Evolutionary conservation across 352 stramenopile genomes (phyloP).

Genomic region (Phytopythium vexans): DNA sequence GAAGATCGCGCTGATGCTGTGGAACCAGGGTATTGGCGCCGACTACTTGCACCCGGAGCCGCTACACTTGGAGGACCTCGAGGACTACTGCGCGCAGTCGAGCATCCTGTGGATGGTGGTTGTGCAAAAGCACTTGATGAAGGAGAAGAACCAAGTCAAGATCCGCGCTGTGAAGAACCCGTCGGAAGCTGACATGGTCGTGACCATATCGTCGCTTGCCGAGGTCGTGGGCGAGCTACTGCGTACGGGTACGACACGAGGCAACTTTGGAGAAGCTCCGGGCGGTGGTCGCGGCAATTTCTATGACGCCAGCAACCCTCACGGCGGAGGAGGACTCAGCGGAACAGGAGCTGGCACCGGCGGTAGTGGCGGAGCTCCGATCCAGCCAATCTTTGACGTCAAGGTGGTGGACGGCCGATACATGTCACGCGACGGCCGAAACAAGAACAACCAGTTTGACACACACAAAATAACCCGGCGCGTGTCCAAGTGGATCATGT

Average conservation of each 20-base stretch:
- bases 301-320: conserved; percentile 17
- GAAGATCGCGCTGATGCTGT: conserved; percentile 77
- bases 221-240: conserved; percentile 64
- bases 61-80: conserved; percentile 75
- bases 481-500: conserved; percentile 86
- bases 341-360: conserved; percentile 2
- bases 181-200: conserved; percentile 62
- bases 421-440: conserved; percentile 46
- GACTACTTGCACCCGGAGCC: conserved; percentile 84
- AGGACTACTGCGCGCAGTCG: conserved; percentile 78
- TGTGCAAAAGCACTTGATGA: conserved; percentile 80
- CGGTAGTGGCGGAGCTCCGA: conserved; percentile 1
- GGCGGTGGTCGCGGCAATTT: conserved; percentile 21
- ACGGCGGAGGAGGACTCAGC: conserved; percentile 11
- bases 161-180: conserved; percentile 69
- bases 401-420: conserved; percentile 71
- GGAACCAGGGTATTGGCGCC: conserved; percentile 62
- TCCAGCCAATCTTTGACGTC: conserved; percentile 78
- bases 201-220: conserved; percentile 56
- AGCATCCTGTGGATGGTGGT: conserved; percentile 84
- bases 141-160: conserved; percentile 85
- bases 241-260: conserved; percentile 7
- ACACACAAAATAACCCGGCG: conserved; percentile 76
- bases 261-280: conserved; percentile 5
- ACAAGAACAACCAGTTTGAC: conserved; percentile 63